Evolutionary conservation across 805 yeast genomes (phyloP).

Genomic region (Wickerhamomyces bisporus): DNA sequence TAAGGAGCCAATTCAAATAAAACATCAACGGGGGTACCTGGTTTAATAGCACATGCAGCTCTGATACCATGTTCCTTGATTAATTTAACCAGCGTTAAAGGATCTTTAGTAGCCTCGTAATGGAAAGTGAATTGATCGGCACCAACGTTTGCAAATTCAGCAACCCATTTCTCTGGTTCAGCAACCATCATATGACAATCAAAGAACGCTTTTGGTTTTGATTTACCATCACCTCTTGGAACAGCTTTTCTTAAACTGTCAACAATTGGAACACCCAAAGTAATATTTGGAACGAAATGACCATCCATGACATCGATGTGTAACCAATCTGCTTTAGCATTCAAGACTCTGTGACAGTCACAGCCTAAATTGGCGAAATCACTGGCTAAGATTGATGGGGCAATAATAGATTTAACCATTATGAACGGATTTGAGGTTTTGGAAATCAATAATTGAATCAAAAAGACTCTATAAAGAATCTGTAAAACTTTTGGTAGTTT

Average conservation of each 20-base stretch:
- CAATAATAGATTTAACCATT: conserved; percentile 80
- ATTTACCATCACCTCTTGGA: conserved; percentile 54
- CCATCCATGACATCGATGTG: conserved; percentile 99
- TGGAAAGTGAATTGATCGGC: conserved; percentile 97
- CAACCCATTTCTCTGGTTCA: conserved; percentile 89
- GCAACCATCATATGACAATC: conserved; percentile 99
- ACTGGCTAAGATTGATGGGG: conserved; percentile 91
- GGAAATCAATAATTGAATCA: no score
- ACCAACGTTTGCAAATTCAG: conserved; percentile 86
- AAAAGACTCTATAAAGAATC: no score
- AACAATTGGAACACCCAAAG: conserved; percentile 90
- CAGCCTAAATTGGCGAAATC: conserved; percentile 88
- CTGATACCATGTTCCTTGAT: conserved; percentile 81
- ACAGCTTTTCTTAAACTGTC: conserved; percentile 68
- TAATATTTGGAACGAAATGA: conserved; percentile 93
- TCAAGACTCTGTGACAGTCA: conserved; percentile 77
- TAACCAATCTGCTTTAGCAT: conserved; percentile 89
- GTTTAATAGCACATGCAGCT: conserved; percentile 93
- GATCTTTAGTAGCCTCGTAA: conserved; percentile 84
- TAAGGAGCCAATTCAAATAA: conserved; percentile 68
- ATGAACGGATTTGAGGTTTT: no score
- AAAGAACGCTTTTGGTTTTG: conserved; percentile 50
- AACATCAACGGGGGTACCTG: conserved; percentile 84
- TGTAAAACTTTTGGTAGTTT: no score
- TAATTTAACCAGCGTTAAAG: conserved; percentile 63